These are phyloP conservation scores for Juglanconis oblonga DNA, from an alignment of 2,329 filamentous ascomycete genomes.

Conservation along the genomic window DNA sequence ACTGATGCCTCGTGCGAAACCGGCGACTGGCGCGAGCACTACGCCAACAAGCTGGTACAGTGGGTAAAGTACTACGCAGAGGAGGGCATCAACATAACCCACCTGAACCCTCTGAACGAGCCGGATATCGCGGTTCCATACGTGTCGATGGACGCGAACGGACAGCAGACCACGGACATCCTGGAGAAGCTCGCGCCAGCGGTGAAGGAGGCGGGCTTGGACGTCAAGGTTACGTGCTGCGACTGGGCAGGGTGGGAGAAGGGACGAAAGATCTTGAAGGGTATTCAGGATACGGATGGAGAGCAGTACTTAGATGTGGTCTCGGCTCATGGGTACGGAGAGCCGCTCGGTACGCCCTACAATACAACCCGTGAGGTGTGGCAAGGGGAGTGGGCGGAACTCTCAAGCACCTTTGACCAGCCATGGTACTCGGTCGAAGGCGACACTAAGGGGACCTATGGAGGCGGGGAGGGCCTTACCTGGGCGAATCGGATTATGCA, in stretches of 20 bases:
- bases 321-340: conserved; percentile 37
- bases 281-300: conserved; percentile 18
- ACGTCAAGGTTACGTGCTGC: conserved; percentile 9
- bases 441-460: conserved; percentile 12
- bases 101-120: conserved; percentile 20
- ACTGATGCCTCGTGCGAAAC: neutral
- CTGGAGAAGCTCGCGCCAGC: conserved; percentile 5
- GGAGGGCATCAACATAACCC: conserved; percentile 19
- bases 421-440: conserved; percentile 10
- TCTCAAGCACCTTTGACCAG: conserved; percentile 11
- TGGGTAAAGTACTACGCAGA: conserved; percentile 13
- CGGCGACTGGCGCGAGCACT: conserved; percentile 12
- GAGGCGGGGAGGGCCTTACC: conserved; percentile 5
- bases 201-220: conserved; percentile 3
- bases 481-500: conserved; percentile 15
- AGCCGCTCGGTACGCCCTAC: conserved; percentile 32
- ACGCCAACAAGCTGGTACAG: conserved; percentile 9
- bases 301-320: conserved; percentile 36
- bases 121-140: conserved; percentile 16
- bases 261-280: conserved; percentile 1
- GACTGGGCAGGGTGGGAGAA: conserved; percentile 6
- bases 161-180: conserved; percentile 11
- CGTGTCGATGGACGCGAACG: conserved; percentile 17
- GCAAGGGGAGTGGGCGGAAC: conserved; percentile 35
- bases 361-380: conserved; percentile 36